Base-by-base conservation (phyloP, 257 asterid species). In the Striga asiatica region DNA sequence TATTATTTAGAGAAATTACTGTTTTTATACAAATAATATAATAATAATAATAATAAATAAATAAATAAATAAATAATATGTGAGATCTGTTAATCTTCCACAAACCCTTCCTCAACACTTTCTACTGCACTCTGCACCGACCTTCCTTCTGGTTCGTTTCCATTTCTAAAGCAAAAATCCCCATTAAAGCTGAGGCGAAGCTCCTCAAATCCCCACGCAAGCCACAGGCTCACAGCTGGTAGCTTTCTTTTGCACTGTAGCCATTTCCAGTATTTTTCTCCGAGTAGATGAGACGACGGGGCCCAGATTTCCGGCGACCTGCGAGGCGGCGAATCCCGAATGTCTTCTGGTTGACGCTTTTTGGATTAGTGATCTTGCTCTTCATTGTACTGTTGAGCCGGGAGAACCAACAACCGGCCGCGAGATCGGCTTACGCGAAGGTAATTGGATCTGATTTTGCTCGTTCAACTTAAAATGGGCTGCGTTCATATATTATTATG, bases 271-370 rank as follows among this genome's bases (percentile, higher is more conserved):
- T 17, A 5, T 14, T 19, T 34, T 50, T 31, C 32, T 14, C 35
- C 58, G 2, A 58, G 43, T 47, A 61, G 50, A 88, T 84, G 96
- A 78, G 93, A 80, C 85, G 89, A 60, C 79, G 96, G 47, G 86
- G 89, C 16, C 51, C 83, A 16, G 94, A 88, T 56, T 84, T 72
- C 65, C 81, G 96, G 73, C 89, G 94, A 49, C 89, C 89, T 9
- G 84, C 39, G 70, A 49, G 89, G 76, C 89, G 93, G 74, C 74
- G 88, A 47, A 61, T 78, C 41, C 84, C 93, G 54, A 79, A 78
- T 45, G 80, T 75, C 0, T 69, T 81, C 9, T 84, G 83, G 93
- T 34, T 84, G 39, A 72, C 89, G 6, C 53, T 88, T 22, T 74
- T 75, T 64, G 93, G 94, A 32, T 72, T 80, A 32, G 71, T 58